Conservation (phyloP, 176 grass and related monocot genomes). For the Tillandsia fasciculata region DNA sequence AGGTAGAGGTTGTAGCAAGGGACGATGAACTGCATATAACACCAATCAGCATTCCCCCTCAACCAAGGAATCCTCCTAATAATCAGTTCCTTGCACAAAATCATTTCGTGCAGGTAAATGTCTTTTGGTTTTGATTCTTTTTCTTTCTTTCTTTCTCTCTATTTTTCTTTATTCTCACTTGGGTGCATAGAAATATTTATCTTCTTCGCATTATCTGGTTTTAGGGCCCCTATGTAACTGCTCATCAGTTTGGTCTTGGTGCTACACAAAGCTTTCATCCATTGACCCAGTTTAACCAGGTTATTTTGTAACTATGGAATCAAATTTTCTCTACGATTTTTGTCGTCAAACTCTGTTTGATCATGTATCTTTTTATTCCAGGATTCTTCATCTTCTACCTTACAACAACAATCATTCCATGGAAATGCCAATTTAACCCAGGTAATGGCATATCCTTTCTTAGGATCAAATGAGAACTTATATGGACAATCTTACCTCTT, state of each 20-base stretch:
- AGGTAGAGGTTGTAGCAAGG: constrained; percentile 36
- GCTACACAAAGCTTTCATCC: constrained; percentile 64
- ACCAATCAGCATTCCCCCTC: constrained; percentile 34
- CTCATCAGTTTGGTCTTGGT: constrained; percentile 69
- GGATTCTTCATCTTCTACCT: constrained; percentile 34
- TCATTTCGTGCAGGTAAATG: constrained; percentile 60
- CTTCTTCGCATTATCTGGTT: constrained; percentile 18
- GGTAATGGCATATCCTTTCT: constrained; percentile 19
- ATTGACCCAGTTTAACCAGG: constrained; percentile 76
- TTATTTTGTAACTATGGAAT: constrained; percentile 18
- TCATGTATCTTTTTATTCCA: constrained; percentile 43
- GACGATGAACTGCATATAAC: constrained; percentile 38
- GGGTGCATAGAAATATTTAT: background rate
- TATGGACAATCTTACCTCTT: background rate
- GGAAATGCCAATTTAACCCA: constrained; percentile 43
- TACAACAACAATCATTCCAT: constrained; percentile 67
- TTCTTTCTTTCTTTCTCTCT: background rate
- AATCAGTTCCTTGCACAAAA: constrained; percentile 58
- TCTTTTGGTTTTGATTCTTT: constrained; percentile 8
- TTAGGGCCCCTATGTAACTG: constrained; percentile 52
- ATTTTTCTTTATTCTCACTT: background rate
- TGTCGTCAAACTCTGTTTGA: constrained; percentile 1
- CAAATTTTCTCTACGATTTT: constrained; percentile 3
- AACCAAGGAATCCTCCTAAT: constrained; percentile 24
- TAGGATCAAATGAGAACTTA: no score